Base-by-base conservation (phyloP, 1,139 yeast species). In the Kodamaea plutei region DNA sequence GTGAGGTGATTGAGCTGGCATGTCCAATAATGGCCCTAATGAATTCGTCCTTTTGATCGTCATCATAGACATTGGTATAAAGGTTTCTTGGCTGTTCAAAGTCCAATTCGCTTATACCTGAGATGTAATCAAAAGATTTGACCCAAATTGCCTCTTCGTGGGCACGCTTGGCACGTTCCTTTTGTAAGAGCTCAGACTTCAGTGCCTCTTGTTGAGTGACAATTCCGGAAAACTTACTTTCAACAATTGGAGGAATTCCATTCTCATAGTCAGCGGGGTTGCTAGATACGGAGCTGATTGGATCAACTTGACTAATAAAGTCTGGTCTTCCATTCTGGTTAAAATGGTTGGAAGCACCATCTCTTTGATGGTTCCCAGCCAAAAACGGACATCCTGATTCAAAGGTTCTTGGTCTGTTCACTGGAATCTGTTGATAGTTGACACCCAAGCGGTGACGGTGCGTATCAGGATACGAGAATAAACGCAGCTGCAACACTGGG, bases 401-500 rank as follows among this genome's bases (percentile, higher is more conserved):
- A 20, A 34, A 36, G 9, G 43, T 43, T 10, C 43, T 34, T 9
- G 56, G 55, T 23, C 41, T 41, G 44, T 56, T 56, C 31, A 54
- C 57, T 2, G 62, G 61, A 20, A 56, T 39, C 31, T 55, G 61
- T 30, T 52, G 56, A 45, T 56, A 55, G 43, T 54, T 57, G 6
- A 38, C 48, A 13, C 62, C 62, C 43, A 57, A 50, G 52, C 84
- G 69, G 63, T 78, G 74, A 48, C 80, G 72, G 47, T 74, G 80
- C 18, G 80, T 74, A 48, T 75, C 81, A 23, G 78, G 67, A 52
- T 75, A 75, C 2, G 79, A 73, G 49, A 70, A 74, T 45, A 74
- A 58, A 52, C 80, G 66, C 12, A 77, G 64, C 48, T 74, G 80
- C 46, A 75, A 59, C 15, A 75, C 79, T 7, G 80, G 80, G 48